Evolutionary conservation across 352 stramenopile genomes (phyloP).

Genomic region (Globisporangium acanthophoron): DNA sequence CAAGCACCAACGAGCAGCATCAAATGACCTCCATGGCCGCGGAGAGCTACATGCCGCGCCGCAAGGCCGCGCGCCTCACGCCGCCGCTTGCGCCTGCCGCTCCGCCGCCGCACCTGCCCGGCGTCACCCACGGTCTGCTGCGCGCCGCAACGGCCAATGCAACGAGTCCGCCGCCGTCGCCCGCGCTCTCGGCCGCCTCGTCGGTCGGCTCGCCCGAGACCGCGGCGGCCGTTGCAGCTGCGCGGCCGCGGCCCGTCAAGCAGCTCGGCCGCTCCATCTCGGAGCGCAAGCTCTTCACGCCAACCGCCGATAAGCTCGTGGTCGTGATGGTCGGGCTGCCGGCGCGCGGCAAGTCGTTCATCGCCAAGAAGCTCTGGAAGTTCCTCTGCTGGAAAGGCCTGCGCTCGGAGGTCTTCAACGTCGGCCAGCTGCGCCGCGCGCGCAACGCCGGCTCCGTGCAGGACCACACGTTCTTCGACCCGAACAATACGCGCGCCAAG

Average conservation of each 20-base stretch:
- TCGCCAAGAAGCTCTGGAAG: slow-evolving; percentile 89
- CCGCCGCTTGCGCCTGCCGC: slow-evolving; percentile 3
- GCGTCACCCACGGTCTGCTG: not conserved
- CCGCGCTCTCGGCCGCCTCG: slow-evolving; percentile 10
- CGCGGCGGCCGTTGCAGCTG: not conserved
- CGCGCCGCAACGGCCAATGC: not conserved
- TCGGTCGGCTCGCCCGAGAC: slow-evolving; percentile 5
- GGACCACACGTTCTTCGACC: slow-evolving; percentile 92
- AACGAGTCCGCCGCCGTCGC: slow-evolving; percentile 9
- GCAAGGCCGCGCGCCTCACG: slow-evolving; percentile 12
- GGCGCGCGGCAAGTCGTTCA: slow-evolving; percentile 94
- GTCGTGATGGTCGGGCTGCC: slow-evolving; percentile 95
- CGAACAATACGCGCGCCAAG: slow-evolving; percentile 73
- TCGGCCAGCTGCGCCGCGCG: slow-evolving; percentile 90
- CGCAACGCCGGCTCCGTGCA: slow-evolving; percentile 52
- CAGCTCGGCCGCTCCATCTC: slow-evolving; percentile 28
- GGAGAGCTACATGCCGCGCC: slow-evolving; percentile 10
- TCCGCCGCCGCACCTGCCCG: not conserved
- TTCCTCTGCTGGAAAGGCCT: slow-evolving; percentile 82
- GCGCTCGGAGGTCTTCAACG: slow-evolving; percentile 90
- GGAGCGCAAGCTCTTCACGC: slow-evolving; percentile 74
- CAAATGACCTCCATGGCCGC: slow-evolving; percentile 8
- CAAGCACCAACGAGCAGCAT: slow-evolving; percentile 1
- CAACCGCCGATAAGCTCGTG: slow-evolving; percentile 91
- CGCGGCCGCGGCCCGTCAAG: slow-evolving; percentile 8